These are phyloP conservation scores for Phytophthora litchii DNA, from an alignment of 352 stramenopile species.

Conservation along the genomic window DNA sequence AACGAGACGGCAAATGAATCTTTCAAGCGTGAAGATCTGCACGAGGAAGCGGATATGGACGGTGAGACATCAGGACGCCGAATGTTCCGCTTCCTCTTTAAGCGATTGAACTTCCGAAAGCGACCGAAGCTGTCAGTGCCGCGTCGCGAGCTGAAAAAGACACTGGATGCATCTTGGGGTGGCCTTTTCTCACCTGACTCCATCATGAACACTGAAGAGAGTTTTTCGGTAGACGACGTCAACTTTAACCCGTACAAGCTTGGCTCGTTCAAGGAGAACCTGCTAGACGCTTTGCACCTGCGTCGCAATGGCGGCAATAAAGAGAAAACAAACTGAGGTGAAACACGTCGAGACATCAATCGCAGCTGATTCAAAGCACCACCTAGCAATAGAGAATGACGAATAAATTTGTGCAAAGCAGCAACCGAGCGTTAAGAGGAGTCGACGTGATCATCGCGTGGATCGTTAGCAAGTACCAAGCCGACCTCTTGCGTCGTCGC, in stretches of 20 bases:
- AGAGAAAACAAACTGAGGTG: constrained; percentile 39
- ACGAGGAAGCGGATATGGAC: constrained; percentile 59
- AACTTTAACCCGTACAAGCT: constrained; percentile 83
- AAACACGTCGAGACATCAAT: not conserved
- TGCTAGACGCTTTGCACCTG: constrained; percentile 63
- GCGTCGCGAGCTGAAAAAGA: constrained; percentile 52
- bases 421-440: constrained; percentile 22
- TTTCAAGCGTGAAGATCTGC: constrained; percentile 84
- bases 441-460: not conserved
- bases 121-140: constrained; percentile 28
- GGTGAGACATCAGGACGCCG: constrained; percentile 40
- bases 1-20: constrained; percentile 84
- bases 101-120: constrained; percentile 43
- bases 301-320: constrained; percentile 9
- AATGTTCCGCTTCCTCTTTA: constrained; percentile 57
- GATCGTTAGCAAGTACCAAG: constrained; percentile 2
- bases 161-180: constrained; percentile 75
- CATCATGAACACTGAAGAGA: constrained; percentile 78
- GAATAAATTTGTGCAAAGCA: constrained; percentile 40
- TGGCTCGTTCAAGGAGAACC: constrained; percentile 57
- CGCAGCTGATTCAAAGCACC: constrained; percentile 1
- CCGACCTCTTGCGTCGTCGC: constrained; percentile 1
- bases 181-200: constrained; percentile 70
- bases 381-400: constrained; percentile 26
- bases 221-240: constrained; percentile 73